Evolutionary conservation across 2,329 filamentous ascomycete species (phyloP), one percentile per base, ranked within the genome.

Genomic region (Sarocladium strictum): DNA sequence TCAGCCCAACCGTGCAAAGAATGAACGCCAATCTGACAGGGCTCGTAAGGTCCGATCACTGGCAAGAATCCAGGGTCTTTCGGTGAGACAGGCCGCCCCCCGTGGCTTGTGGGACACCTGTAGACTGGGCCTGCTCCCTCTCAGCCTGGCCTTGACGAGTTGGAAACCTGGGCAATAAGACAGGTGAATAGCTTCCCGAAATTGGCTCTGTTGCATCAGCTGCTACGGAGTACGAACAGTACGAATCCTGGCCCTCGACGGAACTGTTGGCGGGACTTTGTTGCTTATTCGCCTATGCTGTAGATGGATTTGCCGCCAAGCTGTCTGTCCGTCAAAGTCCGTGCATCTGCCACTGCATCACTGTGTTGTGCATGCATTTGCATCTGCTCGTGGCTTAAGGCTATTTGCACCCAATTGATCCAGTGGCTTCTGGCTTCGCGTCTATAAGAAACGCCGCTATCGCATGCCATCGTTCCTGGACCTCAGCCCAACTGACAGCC

Each of bases 141-240:
- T 32, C 10, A 9, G 24, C n/a, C 17, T 33, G 26, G 47, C 7
- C 35, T 21, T 51, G 17, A 6, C 47, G 14, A 35, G 12, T 19
- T n/a, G n/a, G 21, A 29, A 51, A 33, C 47, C 47, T n/a, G 23
- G 47, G 47, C 27, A 51, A 51, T 51, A 51, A 51, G 47, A 51
- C 47, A 51, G 47, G 29, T 35, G 47, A 51, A 51, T 51, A 51
- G 47, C 47, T 51, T 51, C 47, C 27, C 47, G 47, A 51, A 29
- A 51, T 51, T 51, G 47, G 27, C 47, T n/a, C 21, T 17, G 43
- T 29, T 27, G 43, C 43, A 47, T 47, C 43, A 21, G n/a, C n/a
- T n/a, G n/a, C 23, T 23, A 19, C 38, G 38, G 21, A 43, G 38
- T n/a, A n/a, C n/a, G 38, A 14, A 6, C 4, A 7, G 21, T 17